Evolutionary conservation across 192 early-diverging fungal genomes (phyloP).

Genomic region (Chytriomyces sp.): DNA sequence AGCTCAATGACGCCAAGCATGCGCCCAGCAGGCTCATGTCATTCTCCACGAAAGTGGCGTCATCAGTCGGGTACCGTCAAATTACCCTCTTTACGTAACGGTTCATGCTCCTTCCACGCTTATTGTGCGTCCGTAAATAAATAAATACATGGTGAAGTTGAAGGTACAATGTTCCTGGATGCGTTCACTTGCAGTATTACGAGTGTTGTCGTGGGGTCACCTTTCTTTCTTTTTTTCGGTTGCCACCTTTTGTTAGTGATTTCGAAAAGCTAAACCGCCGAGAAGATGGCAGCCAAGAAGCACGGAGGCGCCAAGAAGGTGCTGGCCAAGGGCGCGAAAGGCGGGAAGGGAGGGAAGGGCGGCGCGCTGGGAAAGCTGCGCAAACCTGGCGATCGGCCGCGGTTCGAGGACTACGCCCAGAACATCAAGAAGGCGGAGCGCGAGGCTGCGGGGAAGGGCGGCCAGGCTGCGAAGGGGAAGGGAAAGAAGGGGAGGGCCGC

Average conservation of each 20-base stretch:
- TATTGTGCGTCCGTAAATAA: no score
- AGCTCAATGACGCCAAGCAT: slow-evolving; percentile 48
- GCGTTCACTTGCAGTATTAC: neutral
- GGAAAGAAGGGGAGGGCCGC: slow-evolving; percentile 2
- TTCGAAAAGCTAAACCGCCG: no score
- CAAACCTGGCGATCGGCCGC: neutral
- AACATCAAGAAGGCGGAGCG: slow-evolving; percentile 31
- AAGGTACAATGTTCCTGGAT: no score
- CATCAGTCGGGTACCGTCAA: slow-evolving; percentile 21
- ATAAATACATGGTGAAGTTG: no score
- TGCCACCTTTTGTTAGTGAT: no score
- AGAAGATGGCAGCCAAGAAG: neutral
- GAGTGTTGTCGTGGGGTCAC: neutral
- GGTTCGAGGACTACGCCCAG: slow-evolving; percentile 21
- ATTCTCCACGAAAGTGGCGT: slow-evolving; percentile 14
- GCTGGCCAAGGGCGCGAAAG: neutral
- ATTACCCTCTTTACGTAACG: slow-evolving; percentile 37
- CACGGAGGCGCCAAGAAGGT: neutral
- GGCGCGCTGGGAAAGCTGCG: neutral
- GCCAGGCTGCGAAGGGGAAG: neutral
- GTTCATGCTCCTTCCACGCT: no score
- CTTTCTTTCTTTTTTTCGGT: neutral
- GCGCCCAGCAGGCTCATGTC: slow-evolving; percentile 17
- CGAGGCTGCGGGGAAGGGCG: neutral
- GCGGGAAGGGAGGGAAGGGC: slow-evolving; percentile 3